Evolutionary conservation across 2,329 filamentous ascomycete genomes (phyloP), one percentile per base, ranked within the genome.

Genomic region (Endoconidiophora laricicola): DNA sequence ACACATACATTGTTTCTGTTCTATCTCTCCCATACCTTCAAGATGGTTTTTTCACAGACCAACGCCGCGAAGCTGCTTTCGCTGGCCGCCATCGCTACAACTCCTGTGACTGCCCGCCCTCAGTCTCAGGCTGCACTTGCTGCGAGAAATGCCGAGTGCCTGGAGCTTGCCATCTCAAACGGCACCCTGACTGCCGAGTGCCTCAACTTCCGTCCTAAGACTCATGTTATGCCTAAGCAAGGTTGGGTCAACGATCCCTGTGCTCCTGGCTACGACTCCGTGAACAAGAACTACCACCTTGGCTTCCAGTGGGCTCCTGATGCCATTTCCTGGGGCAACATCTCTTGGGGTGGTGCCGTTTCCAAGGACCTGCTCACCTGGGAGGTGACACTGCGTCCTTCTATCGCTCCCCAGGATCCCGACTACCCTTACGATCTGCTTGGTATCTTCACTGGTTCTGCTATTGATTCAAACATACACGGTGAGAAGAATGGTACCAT

Each of bases 381-480:
- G 51, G 20, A 49, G 38, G 48, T 53, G 20, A 42, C 39, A n/a
- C 4, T 9, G 18, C 41, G 43, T 16, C 9, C 44, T n/a, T 66
- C 6, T 10, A 23, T 52, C 18, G 5, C 7, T 7, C 46, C 33
- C 2, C 26, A 29, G 4, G 26, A 38, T 18, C 44, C 51, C 14
- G 39, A 49, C 18, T 61, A 60, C 6, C 62, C 63, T n/a, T 69
- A 69, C 46, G 68, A 69, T 46, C 63, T 63, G 0, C 53, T 69
- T 14, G 65, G 66, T 41, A 66, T 70, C 14, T 70, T 70, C 48
- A 68, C 69, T 44, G 67, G 68, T 2, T 63, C 62, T 14, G 65
- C 69, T 14, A 67, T 69, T 43, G 66, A 67, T 7, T 57, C 51
- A 3, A 67, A 66, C 7, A 65, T 69, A 54, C 63, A 66, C 20